Percentiles rank a stretch among this genome's conserved stretches.
Conservation (phyloP, 345 rosid species). For the Euphorbia tirucalli region DNA sequence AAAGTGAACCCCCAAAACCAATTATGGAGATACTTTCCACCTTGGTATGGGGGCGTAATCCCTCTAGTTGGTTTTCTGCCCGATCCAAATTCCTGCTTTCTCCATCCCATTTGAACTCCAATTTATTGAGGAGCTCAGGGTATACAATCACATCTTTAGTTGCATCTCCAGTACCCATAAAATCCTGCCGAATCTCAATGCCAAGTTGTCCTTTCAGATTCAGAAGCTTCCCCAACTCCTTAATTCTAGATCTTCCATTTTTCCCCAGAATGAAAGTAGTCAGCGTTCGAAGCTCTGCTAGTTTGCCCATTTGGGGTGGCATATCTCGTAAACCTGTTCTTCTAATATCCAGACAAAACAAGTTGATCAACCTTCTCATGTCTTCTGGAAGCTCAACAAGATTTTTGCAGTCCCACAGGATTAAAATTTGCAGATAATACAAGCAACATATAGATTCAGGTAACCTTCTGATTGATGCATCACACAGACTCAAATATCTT, state of each 20-base stretch:
- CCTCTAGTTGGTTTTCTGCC: neutral
- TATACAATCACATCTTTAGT: neutral
- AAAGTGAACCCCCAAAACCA: neutral
- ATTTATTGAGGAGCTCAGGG: neutral
- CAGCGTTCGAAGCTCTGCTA: neutral
- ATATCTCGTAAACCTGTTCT: neutral
- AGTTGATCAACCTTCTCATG: neutral
- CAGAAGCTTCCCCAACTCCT: neutral
- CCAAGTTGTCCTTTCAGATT: neutral
- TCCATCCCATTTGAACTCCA: neutral
- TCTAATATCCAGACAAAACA: neutral
- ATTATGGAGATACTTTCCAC: neutral
- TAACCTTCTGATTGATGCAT: neutral
- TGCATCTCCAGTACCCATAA: neutral
- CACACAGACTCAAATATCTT: neutral
- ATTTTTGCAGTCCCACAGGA: neutral
- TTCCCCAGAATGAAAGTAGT: neutral
- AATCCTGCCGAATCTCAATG: neutral
- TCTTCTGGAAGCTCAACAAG: slow-evolving; percentile 5
- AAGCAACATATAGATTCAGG: slow-evolving; percentile 5
- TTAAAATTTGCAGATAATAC: slow-evolving; percentile 1
- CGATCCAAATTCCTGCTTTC: neutral
- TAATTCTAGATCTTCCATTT: neutral
- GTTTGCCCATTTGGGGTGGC: slow-evolving; percentile 8
- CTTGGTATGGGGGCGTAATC: neutral